Conservation (phyloP, 2,329 filamentous ascomycete genomes). For the Triangularia verruculosa region DNA sequence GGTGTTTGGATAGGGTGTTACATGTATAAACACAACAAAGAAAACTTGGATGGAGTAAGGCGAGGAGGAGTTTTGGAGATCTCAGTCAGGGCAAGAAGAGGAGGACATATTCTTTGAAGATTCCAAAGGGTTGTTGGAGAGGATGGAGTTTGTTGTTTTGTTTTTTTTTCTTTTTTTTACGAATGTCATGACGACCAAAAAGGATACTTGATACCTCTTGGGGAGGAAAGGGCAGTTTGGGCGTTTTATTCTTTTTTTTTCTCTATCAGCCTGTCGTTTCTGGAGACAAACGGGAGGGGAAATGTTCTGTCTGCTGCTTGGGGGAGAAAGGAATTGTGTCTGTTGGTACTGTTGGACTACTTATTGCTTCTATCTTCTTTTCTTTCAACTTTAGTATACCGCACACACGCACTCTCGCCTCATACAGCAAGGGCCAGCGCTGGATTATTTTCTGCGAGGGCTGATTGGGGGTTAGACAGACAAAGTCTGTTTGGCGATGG, state of each 20-base stretch:
- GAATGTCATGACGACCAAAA: not conserved
- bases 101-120: not conserved
- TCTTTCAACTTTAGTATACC: not conserved
- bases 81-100: not conserved
- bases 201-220: not conserved
- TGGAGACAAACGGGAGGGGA: not conserved
- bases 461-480: not conserved
- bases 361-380: not conserved
- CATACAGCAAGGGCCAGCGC: not conserved
- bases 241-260: not conserved
- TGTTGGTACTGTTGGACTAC: not conserved
- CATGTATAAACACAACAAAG: not conserved
- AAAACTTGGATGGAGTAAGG: not conserved
- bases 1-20: not conserved
- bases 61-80: not conserved
- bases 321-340: too few species aligned
- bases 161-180: not conserved
- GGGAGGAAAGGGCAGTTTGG: not conserved
- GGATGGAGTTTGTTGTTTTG: not conserved
- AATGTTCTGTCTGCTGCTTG: too few species aligned
- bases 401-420: too few species aligned
- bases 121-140: not conserved
- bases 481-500: not conserved
- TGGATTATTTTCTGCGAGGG: not conserved
- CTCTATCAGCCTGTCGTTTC: constrained; percentile 3